These are phyloP conservation scores for Cyberlindnera samutprakarnensis DNA, from an alignment of 805 yeast species.

Conservation along the genomic window DNA sequence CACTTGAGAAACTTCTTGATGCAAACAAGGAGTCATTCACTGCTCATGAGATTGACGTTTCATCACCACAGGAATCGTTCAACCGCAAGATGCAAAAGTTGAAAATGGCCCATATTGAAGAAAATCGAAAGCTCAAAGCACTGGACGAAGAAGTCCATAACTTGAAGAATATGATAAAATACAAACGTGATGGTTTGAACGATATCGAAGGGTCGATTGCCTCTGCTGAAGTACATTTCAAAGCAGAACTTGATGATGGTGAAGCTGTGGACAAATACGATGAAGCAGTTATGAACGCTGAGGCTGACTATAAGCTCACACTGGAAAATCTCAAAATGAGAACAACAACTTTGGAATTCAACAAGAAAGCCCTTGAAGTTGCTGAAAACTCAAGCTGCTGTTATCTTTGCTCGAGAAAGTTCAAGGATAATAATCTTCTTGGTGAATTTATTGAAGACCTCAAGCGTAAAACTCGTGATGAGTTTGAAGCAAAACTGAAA, in stretches of 20 bases:
- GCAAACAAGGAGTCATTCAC: conserved; percentile 20
- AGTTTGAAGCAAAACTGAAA: conserved; percentile 25
- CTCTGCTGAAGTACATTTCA: conserved; percentile 7
- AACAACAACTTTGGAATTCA: conserved; percentile 63
- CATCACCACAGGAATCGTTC: conserved; percentile 9
- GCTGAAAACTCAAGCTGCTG: conserved; percentile 58
- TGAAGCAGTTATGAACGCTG: conserved; percentile 43
- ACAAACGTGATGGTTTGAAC: conserved; percentile 4
- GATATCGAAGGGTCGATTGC: conserved; percentile 7
- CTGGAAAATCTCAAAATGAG: conserved; percentile 60
- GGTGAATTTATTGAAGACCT: conserved; percentile 23
- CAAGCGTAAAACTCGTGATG: conserved; percentile 24
- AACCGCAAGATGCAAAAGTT: not conserved
- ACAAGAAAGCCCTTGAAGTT: conserved; percentile 55
- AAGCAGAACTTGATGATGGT: conserved; percentile 21
- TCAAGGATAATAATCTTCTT: conserved; percentile 32
- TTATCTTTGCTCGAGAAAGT: conserved; percentile 62
- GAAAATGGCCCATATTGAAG: conserved; percentile 5
- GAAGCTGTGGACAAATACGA: conserved; percentile 47
- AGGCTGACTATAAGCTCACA: conserved; percentile 53
- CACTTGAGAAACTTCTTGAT: conserved; percentile 23
- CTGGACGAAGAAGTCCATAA: conserved; percentile 5
- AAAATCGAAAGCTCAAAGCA: conserved; percentile 2
- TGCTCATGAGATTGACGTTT: conserved; percentile 10
- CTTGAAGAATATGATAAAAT: conserved; percentile 14